phyloP scores from a whole-genome alignment of 225 moss, liverwort and hornwort genomes.

The Pseudoscleropodium purum region DNA sequence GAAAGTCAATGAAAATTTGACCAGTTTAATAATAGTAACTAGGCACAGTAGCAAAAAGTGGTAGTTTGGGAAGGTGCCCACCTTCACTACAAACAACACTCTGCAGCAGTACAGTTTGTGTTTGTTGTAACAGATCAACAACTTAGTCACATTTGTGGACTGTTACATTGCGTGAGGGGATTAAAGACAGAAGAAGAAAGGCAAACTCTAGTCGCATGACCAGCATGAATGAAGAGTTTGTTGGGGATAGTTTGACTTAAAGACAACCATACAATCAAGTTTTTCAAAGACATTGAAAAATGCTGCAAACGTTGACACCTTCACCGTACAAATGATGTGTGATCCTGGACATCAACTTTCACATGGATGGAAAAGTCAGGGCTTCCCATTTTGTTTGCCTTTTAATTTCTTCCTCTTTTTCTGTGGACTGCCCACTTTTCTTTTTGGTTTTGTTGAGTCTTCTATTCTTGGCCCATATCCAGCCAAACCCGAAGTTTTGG shows the following conservation, averaged over 20 bases:
- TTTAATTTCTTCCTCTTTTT: background rate
- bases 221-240: background rate
- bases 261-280: background rate
- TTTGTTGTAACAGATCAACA: background rate
- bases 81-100: background rate
- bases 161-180: fast-evolving
- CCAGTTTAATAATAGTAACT: no score
- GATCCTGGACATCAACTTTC: background rate
- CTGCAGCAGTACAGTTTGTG: background rate
- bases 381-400: background rate
- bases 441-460: background rate
- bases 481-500: background rate
- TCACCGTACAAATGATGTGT: background rate
- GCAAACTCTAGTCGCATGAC: background rate
- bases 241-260: background rate
- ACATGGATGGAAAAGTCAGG: no score
- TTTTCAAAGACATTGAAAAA: background rate
- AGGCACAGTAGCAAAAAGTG: no score
- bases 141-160: no score
- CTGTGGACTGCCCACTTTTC: background rate
- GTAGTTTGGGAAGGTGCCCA: no score
- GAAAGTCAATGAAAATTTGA: no score
- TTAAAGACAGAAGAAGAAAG: background rate
- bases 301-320: background rate
- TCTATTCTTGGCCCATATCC: background rate